phyloP scores from a whole-genome alignment of 305 asterid genomes.

The Solanum hybrid region DNA sequence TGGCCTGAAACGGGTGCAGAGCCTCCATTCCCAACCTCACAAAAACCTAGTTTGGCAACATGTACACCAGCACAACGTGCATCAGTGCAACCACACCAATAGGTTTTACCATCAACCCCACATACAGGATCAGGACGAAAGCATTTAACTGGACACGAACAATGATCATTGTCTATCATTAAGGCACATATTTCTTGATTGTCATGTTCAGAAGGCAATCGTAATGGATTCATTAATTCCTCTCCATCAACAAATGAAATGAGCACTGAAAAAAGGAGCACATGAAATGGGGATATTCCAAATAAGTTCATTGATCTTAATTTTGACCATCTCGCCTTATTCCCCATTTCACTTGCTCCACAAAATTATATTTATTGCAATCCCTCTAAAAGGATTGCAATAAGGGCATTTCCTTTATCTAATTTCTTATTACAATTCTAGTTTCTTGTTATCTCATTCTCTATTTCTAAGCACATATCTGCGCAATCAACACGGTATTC shows the following conservation, averaged over 20 bases:
- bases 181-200: not conserved
- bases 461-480: not conserved
- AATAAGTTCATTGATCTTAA: not conserved
- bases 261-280: not conserved
- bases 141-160: slow-evolving; percentile 11
- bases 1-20: slow-evolving; percentile 13
- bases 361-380: not conserved
- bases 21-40: slow-evolving; percentile 12
- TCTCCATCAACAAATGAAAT: not conserved
- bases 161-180: not conserved
- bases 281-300: not conserved
- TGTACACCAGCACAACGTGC: slow-evolving; percentile 6
- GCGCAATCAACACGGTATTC: not conserved
- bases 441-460: not conserved
- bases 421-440: not conserved
- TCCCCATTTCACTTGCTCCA: slow-evolving; percentile 4
- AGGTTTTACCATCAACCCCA: slow-evolving; percentile 14
- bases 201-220: not conserved
- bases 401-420: not conserved
- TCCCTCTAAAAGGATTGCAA: not conserved
- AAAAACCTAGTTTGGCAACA: slow-evolving; percentile 8
- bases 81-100: slow-evolving; percentile 18
- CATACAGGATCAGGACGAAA: slow-evolving; percentile 12
- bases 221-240: not conserved
- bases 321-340: not conserved